Base-by-base conservation (phyloP, 1,139 yeast genomes). In the Eremothecium cymbalariae region DNA sequence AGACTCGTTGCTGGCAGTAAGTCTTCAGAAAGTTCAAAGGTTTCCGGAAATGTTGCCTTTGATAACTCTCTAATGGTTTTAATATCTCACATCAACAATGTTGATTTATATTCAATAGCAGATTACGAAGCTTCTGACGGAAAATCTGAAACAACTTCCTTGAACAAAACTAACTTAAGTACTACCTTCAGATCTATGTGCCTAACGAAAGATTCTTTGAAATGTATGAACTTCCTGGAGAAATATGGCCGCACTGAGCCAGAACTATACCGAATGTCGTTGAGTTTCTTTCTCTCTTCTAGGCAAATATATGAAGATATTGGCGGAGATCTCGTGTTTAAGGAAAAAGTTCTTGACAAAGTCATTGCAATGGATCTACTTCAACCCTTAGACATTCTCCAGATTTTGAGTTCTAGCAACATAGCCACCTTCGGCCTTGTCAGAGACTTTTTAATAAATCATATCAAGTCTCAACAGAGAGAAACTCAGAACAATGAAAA, bases 301-400 rank as follows among this genome's bases (percentile, higher is more conserved):
- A 69, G 71, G 33, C 63, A 65, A 3, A 58, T 77, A 3, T 70
- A 77, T 42, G 62, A 67, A 4, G 61, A 65, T 30, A 72, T 82
- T 6, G 74, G 81, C 1, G 67, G 68, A 6, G 67, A 65, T 4
- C 71, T 72, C 40, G 68, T 83, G 39, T 51, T 56, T 34, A 48
- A 45, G 32, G 50, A 58, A 25, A 51, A 54, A 16, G 62, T 86
- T 2, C 57, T 88, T 26, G 60, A 68, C 27, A 70, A 67, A 38
- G 71, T 85, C 33, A 69, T 72, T 32, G 59, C 64, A 6, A 61
- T 65, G 11, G 70, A 74, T 37, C 53, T 81, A 17, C 67, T 84
- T 62, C 69, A 93, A 1, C 85, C 94, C 0, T 57, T 85, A 21
- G 95, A 88, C 46, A 65, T 90, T 1, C 64, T 90, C 9, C 80